Evolutionary conservation across 768 basidiomycete genomes (phyloP), one percentile per base, ranked within the genome.

Genomic region (Inosperma sp.): DNA sequence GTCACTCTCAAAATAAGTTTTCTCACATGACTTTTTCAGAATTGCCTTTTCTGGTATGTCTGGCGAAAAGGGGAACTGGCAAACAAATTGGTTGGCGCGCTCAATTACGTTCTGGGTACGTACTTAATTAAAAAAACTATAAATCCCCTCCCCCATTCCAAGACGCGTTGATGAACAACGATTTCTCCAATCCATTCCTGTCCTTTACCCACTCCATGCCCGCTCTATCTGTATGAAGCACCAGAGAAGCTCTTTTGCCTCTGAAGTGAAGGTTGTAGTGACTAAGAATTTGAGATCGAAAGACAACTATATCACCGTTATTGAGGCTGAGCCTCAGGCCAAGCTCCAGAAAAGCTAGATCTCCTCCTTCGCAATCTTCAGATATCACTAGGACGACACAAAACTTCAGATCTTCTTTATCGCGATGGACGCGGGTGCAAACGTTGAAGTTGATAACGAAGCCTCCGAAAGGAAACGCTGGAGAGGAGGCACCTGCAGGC

Each of bases 201-300:
- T 37, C 36, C 22, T 6, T 12, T 19, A 37, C 36, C 36, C 36
- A 37, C 16, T 37, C 36, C 36, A 37, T 37, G 36, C 36, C 36
- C 7, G 36, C 36, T 19, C 17, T 44, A 34, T 62, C 61, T 1
- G 59, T 48, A 27, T 58, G 56, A 16, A 63, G 45, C 3, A 63
- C 62, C 27, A 63, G 23, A 1, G 60, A 56, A 4, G 23, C 58
- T 5, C 62, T 43, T 12, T 49, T 49, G 4, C 60, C 60, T 8
- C 0, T 8, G 19, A 52, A 61, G 27, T 61, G 54, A 8, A 37
- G 30, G 45, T 63, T 63, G 26, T 61, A 58, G 42, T 63, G 62
- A 19, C 48, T 49, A 5, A 58, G 26, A 7, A 56, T 39, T 10
- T 43, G 16, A 14, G 58, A 59, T 1, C 26, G 25, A 36, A 63